phyloP scores from a whole-genome alignment of 805 yeast genomes.

The Zygotorulaspora sp. region DNA sequence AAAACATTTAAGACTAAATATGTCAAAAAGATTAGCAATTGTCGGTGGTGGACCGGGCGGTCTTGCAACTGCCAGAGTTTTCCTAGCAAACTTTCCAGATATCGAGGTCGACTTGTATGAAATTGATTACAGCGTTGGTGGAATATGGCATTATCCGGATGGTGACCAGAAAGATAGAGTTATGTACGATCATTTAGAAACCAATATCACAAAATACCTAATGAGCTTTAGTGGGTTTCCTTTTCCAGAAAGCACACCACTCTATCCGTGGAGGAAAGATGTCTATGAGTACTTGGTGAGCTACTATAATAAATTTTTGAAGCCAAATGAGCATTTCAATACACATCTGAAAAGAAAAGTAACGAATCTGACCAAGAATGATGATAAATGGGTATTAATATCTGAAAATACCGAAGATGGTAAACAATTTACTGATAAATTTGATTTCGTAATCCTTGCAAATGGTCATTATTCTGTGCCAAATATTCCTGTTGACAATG shows the following conservation, averaged over 20 bases:
- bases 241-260: conserved; percentile 43
- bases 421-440: conserved; percentile 34
- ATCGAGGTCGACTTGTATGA: conserved; percentile 58
- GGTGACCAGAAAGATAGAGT: conserved; percentile 34
- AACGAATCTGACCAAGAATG: conserved; percentile 14
- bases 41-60: conserved; percentile 82
- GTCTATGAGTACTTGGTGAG: conserved; percentile 56
- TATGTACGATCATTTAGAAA: conserved; percentile 61
- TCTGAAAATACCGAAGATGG: conserved; percentile 7
- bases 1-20: conserved; percentile 3
- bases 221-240: conserved; percentile 62
- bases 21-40: conserved; percentile 46
- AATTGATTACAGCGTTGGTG: conserved; percentile 58
- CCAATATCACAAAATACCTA: conserved; percentile 58
- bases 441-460: conserved; percentile 41
- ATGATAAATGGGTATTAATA: conserved; percentile 17
- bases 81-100: conserved; percentile 46
- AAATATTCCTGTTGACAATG: conserved; percentile 32
- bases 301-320: conserved; percentile 41
- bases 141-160: conserved; percentile 65
- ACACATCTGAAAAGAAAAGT: conserved; percentile 29
- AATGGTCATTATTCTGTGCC: conserved; percentile 44
- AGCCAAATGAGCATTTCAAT: conserved; percentile 29
- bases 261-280: conserved; percentile 57
- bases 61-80: conserved; percentile 58